Evolutionary conservation across 2,329 filamentous ascomycete genomes (phyloP).

Genomic region (Cordyceps cicadae): DNA sequence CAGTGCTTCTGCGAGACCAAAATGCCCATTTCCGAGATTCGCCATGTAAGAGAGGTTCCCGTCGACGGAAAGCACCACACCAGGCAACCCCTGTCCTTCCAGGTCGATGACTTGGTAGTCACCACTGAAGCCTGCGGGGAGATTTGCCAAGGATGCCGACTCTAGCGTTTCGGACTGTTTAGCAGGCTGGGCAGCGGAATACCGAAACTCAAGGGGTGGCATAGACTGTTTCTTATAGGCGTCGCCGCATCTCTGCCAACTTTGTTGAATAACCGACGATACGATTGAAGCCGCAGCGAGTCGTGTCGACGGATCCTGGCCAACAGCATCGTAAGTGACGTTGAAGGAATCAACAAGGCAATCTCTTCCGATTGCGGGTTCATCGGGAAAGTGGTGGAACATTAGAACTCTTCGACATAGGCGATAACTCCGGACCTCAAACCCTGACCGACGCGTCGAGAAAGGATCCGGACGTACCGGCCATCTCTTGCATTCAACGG

Average conservation of each 20-base stretch:
- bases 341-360: constrained; percentile 17
- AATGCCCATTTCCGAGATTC: constrained; percentile 1
- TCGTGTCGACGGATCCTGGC: not conserved
- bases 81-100: constrained; percentile 7
- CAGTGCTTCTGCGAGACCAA: not conserved
- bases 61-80: not conserved
- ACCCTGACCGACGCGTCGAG: constrained; percentile 19
- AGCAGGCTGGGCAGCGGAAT: not conserved
- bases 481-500: constrained; percentile 16
- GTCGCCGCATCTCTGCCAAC: not conserved
- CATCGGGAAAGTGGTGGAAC: constrained; percentile 26
- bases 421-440: constrained; percentile 24
- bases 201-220: constrained; percentile 3
- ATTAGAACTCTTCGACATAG: constrained; percentile 25
- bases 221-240: not conserved
- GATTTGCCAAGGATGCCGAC: constrained; percentile 1
- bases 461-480: constrained; percentile 21
- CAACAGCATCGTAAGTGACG: constrained; percentile 8
- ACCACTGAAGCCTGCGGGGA: constrained; percentile 4
- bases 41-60: not conserved
- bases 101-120: constrained; percentile 8
- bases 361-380: constrained; percentile 13
- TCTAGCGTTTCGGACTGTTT: not conserved
- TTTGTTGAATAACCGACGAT: not conserved
- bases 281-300: not conserved